These are phyloP conservation scores for Fusarium clavum DNA, from an alignment of 2,329 filamentous ascomycete species.

Conservation along the genomic window DNA sequence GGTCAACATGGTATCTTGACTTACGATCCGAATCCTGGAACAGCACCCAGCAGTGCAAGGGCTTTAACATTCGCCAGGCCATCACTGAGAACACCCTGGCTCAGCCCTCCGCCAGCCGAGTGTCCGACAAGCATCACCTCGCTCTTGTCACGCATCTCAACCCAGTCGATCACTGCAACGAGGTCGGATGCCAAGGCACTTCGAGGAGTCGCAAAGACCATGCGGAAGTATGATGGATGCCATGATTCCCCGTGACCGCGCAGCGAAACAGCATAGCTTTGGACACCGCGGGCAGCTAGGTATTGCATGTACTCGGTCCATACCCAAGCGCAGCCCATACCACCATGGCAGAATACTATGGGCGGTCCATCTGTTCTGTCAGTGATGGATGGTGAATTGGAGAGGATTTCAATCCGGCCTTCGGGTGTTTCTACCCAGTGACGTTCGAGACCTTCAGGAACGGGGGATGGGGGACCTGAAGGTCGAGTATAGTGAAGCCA, in stretches of 20 bases:
- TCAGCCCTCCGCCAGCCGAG: constrained; percentile 63
- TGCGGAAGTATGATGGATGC: constrained; percentile 60
- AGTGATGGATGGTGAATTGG: constrained; percentile 49
- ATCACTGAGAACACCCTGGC: constrained; percentile 61
- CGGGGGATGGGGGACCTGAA: constrained; percentile 33
- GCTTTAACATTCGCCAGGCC: constrained; percentile 55
- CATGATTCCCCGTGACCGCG: constrained; percentile 66
- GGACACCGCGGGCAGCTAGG: constrained; percentile 57
- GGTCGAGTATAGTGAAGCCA: constrained; percentile 45
- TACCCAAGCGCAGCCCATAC: constrained; percentile 64
- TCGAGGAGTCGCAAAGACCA: constrained; percentile 60
- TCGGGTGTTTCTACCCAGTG: constrained; percentile 57
- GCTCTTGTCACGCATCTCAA: constrained; percentile 44
- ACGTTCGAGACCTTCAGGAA: constrained; percentile 56
- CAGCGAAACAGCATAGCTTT: constrained; percentile 64
- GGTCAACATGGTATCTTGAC: constrained; percentile 1
- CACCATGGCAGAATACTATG: constrained; percentile 65
- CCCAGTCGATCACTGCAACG: constrained; percentile 55
- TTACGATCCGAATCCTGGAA: constrained; percentile 57
- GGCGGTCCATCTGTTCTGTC: constrained; percentile 44
- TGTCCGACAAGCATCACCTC: constrained; percentile 62
- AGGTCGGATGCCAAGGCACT: constrained; percentile 59
- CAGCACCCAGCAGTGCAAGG: constrained; percentile 59
- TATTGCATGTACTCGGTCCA: constrained; percentile 65
- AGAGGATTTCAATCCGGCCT: constrained; percentile 63